Evolutionary conservation across 768 basidiomycete genomes (phyloP), one percentile per base, ranked within the genome.

Genomic region (Amanita subjunquillea): DNA sequence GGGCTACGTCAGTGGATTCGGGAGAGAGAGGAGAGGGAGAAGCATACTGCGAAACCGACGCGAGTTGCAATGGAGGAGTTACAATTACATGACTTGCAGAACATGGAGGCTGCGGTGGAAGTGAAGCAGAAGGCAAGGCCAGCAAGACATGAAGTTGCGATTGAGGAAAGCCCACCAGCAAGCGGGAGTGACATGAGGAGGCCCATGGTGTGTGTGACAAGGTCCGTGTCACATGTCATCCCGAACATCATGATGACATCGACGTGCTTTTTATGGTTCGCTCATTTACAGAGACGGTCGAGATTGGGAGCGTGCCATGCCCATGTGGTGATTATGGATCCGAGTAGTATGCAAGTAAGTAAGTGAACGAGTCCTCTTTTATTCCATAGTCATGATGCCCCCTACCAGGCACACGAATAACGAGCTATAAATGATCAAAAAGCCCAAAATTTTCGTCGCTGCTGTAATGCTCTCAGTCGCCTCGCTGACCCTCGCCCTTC

Each of bases 21-120:
- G 9, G 10, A 22, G n/a, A 4, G 15, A 9, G 12, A 15, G 12
- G 45, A 12, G 40, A 13, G 34, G 20, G 36, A 15, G 36, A 23
- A 17, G 2, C 30, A 17, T 22, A 91, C 92, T 13, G 91, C 92
- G 68, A 93, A 96, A 32, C 94, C 94, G 53, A 97, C 85, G 62
- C 94, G 85, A 41, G 94, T 97, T 0, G 96, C 96, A 59, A 99
- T 97, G 0, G 92, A 95, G 7, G 92, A 95, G 65, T 98, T 97
- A 72, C 96, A 99, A 65, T 98, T 98, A 69, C 95, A 99, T 30
- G 89, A 92, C 74, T 96, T 97, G 78, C 85, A 93, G 72, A 96
- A 91, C 80, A 95, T 92, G 34, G 90, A 92, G 3, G 94, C 93
- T 83, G 69, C 34, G 34, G 34, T 34, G 12, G 34, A 34, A 7